Conservation (phyloP, 208 protist species). For the Acanthamoeba divionensis region DNA sequence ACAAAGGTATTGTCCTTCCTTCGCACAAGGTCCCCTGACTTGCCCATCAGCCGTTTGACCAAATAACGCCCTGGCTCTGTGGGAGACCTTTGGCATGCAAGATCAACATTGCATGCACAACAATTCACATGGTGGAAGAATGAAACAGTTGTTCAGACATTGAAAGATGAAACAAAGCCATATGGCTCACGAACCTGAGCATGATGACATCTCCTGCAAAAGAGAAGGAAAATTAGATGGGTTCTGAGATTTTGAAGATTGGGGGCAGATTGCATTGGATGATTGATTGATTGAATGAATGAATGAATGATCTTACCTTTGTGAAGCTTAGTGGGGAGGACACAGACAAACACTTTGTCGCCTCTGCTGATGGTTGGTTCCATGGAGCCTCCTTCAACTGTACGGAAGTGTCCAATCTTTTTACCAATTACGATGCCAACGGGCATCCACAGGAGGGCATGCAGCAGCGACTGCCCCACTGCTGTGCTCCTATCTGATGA, state of each 20-base stretch:
- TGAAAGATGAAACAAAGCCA: not conserved
- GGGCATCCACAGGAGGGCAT: too few relatives aligned
- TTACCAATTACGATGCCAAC: too few relatives aligned
- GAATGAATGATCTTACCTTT: too few relatives aligned
- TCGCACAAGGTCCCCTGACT: not conserved
- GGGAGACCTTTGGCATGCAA: not conserved
- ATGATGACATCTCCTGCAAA: constrained; percentile 11
- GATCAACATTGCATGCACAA: not conserved
- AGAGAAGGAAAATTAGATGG: too few relatives aligned
- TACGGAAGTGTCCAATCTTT: too few relatives aligned
- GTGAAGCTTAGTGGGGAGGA: not conserved
- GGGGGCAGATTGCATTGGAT: too few relatives aligned
- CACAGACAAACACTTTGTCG: not conserved
- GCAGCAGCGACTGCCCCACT: too few relatives aligned
- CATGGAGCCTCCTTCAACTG: not conserved
- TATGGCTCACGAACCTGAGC: not conserved
- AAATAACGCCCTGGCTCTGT: not conserved
- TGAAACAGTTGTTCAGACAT: not conserved
- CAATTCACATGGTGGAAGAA: not conserved
- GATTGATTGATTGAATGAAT: too few relatives aligned
- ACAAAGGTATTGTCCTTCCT: not conserved
- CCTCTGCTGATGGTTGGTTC: not conserved
- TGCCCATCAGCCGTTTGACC: constrained; percentile 5
- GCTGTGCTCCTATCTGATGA: too few relatives aligned
- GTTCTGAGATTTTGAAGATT: too few relatives aligned